Conservation (phyloP, 495 filamentous ascomycete genomes). For the Viridothelium virens region DNA sequence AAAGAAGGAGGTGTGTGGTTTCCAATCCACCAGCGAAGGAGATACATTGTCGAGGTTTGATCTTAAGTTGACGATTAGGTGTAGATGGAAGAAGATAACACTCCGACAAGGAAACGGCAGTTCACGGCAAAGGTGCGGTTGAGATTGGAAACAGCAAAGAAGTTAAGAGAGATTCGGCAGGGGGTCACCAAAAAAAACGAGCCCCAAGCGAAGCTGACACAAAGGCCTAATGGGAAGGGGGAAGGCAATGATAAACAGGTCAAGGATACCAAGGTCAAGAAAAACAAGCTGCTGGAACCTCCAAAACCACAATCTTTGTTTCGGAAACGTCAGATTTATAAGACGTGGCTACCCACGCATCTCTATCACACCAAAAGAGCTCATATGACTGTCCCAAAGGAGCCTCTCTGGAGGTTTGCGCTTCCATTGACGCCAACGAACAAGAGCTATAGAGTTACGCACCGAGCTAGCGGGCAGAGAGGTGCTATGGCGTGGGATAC, state of each 20-base stretch:
- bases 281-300: slow-evolving; percentile 59
- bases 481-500: slow-evolving; percentile 81
- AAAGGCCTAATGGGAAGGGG: not conserved
- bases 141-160: slow-evolving; percentile 74
- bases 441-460: slow-evolving; percentile 81
- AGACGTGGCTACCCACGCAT: slow-evolving; percentile 93
- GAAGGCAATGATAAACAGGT: not conserved
- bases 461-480: slow-evolving; percentile 64
- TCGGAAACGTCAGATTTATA: slow-evolving; percentile 75
- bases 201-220: slow-evolving; percentile 34
- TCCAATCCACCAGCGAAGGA: not conserved
- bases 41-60: not conserved
- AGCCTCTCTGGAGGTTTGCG: slow-evolving; percentile 83
- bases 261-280: slow-evolving; percentile 41
- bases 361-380: slow-evolving; percentile 90
- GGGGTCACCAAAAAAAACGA: slow-evolving; percentile 45
- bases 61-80: slow-evolving; percentile 12
- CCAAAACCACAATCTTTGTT: slow-evolving; percentile 61
- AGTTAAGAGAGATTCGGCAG: slow-evolving; percentile 54
- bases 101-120: slow-evolving; percentile 67
- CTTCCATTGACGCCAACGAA: slow-evolving; percentile 75
- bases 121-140: slow-evolving; percentile 62
- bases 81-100: slow-evolving; percentile 83
- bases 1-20: slow-evolving; percentile 53
- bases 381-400: slow-evolving; percentile 67